phyloP scores from a whole-genome alignment of 495 filamentous ascomycete species.

The Neurospora intermedia region DNA sequence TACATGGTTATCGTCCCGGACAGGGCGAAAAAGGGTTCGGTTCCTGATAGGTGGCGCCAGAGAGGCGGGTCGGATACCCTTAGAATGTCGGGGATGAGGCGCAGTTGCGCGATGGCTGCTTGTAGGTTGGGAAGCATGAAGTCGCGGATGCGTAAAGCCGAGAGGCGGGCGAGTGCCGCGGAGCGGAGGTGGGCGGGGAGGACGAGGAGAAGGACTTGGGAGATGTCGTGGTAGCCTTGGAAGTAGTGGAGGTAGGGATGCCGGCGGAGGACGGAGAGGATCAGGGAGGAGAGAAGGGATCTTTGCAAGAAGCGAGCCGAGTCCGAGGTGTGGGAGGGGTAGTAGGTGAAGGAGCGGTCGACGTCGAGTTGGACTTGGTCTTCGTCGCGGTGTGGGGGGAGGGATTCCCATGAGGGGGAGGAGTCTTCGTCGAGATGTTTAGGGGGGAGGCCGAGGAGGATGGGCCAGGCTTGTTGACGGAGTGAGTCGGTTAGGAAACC shows the following conservation, averaged over 20 bases:
- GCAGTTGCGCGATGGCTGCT: constrained; percentile 70
- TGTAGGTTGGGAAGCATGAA: constrained; percentile 92
- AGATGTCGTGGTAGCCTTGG: constrained; percentile 98
- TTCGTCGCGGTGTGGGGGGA: constrained; percentile 70
- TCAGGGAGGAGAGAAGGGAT: constrained; percentile 60
- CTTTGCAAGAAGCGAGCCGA: constrained; percentile 55
- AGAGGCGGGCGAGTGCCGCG: constrained; percentile 62
- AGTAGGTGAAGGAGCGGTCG: constrained; percentile 92
- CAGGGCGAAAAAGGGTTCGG: constrained; percentile 85
- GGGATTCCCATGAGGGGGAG: constrained; percentile 36
- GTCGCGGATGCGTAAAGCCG: constrained; percentile 81
- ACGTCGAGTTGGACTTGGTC: constrained; percentile 86
- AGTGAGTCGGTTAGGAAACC: constrained; percentile 75
- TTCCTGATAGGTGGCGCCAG: constrained; percentile 59
- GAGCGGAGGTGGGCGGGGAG: constrained; percentile 41
- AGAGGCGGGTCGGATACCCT: constrained; percentile 55
- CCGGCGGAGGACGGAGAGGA: constrained; percentile 61
- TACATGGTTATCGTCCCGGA: constrained; percentile 87
- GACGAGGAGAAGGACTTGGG: constrained; percentile 87
- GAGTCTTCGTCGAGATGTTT: constrained; percentile 10
- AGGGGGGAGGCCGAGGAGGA: constrained; percentile 53
- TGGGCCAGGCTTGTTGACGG: constrained; percentile 73
- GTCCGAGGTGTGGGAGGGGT: constrained; percentile 54
- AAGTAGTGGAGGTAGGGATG: constrained; percentile 91
- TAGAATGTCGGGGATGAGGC: constrained; percentile 74